Evolutionary conservation across 352 stramenopile species (phyloP), one percentile per base, ranked within the genome.

Genomic region (Pythium apleroticum): DNA sequence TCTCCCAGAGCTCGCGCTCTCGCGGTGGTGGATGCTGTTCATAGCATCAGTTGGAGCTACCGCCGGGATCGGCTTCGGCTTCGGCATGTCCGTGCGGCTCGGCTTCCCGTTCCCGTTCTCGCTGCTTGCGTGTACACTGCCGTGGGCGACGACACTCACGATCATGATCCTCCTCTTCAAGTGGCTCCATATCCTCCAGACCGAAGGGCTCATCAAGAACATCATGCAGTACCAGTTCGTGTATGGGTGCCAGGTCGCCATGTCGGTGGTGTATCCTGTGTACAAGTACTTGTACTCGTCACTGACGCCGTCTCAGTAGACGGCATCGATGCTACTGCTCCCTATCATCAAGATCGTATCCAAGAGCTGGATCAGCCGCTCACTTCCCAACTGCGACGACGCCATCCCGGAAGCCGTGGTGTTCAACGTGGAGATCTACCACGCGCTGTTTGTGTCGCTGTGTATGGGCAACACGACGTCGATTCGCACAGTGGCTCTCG

Each of bases 341-440:
- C 71, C 77, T 0, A 3, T 80, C 4, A 69, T 86, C 52, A 80
- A 84, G 28, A 63, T 81, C 6, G 55, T 50, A 5, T 57, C 55
- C 4, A 83, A 79, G 41, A 83, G 83, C 53, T 64, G 56, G 58
- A 73, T 73, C 17, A 45, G 33, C 20, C 41, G 45, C 5, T 43
- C 52, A 12, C 37, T 77, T 10, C 28, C 35, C 2, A 25, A 69
- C 20, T 14, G 70, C 12, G 61, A 70, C 15, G 73, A 81, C 39
- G 19, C 63, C 8, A 75, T 74, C 24, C 68, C 77, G 0, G 63
- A 82, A 55, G 57, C 62, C 1, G 69, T 84, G 1, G 76, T 80
- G 14, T 79, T 86, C 46, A 79, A 80, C 24, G 71, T 76, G 3
- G 62, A 68, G 24, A 35, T 68, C 15, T 68, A 63, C 45, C 41